Evolutionary conservation across 768 basidiomycete genomes (phyloP), one percentile per base, ranked within the genome.

Genomic region (Lyophyllum shimeji): DNA sequence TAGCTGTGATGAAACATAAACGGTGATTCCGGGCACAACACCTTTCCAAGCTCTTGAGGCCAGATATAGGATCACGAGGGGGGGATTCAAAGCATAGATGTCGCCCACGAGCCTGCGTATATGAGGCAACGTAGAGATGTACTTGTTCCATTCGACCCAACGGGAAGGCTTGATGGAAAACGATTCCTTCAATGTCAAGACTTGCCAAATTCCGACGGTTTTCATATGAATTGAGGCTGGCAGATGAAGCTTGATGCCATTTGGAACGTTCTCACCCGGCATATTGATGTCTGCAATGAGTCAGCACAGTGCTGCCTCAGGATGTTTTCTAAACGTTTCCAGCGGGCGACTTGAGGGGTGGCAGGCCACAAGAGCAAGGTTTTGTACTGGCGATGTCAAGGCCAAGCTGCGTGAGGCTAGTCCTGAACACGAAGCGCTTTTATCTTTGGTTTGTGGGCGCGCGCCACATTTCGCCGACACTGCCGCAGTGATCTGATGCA

Each of bases 1-100:
- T 5, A 61, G 54, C 15, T 51, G 60, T 5, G 57, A 56, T 6
- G 60, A 58, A 21, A 61, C 53, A 18, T 61, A 56, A 12, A 61
- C 52, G 1, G 8, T 46, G 6, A 61, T 56, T 23, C 57, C 60
- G 53, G 60, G 60, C 49, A 56, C 57, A 13, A 61, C 50, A 2
- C 46, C 55, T 23, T 48, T 59, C 60, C 60, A 62, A 8, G 31
- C 55, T 13, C 57, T 59, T 13, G 54, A 52, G 9, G 33, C 33
- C 15, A 62, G 23, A 42, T 50, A 58, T 15, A 62, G 34, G 11
- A 55, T n/a, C 13, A 62, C 54, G 29, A 62, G 52, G 17, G 52
- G 39, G 7, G 55, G 60, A 23, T 56, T 57, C 24, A 62, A 23
- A 17, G 40, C 21, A 46, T 59, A 62, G 40, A 62, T 39, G 29